These are phyloP conservation scores for Rutstroemia sp. DNA, from an alignment of 2,329 filamentous ascomycete species.

Conservation along the genomic window DNA sequence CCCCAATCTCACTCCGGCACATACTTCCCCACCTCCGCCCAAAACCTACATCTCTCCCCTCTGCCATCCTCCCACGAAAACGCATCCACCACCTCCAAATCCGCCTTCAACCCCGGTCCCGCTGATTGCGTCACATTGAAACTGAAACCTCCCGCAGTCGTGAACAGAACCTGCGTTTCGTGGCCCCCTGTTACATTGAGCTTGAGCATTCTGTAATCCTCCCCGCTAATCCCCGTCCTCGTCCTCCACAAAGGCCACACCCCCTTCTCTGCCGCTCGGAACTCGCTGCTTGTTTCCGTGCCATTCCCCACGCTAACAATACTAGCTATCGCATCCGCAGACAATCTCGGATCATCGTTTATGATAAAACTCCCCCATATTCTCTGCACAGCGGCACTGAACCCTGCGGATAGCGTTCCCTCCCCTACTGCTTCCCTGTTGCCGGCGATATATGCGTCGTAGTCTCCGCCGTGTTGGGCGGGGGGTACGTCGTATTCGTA, in stretches of 20 bases:
- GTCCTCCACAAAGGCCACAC: not conserved
- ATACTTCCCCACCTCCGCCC: conserved; percentile 7
- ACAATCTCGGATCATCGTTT: conserved; percentile 2
- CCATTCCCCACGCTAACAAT: not conserved
- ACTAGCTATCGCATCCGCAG: not conserved
- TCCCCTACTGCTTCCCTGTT: conserved; percentile 12
- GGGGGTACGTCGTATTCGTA: conserved; percentile 37
- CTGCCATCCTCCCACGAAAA: conserved; percentile 15
- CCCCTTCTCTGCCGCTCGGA: not conserved
- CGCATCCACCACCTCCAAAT: conserved; percentile 17
- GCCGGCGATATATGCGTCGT: conserved; percentile 28
- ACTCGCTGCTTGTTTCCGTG: not conserved
- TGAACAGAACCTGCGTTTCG: not conserved
- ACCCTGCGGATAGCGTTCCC: conserved; percentile 8
- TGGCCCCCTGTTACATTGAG: conserved; percentile 5
- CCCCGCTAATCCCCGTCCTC: not conserved
- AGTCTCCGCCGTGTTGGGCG: conserved; percentile 31
- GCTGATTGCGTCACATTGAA: not conserved
- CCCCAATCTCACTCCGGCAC: conserved; percentile 10
- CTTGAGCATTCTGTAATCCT: not conserved
- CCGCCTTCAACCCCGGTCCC: not conserved
- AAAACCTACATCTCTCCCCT: conserved; percentile 15
- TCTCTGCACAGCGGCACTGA: conserved; percentile 6
- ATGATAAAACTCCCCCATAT: conserved; percentile 16
- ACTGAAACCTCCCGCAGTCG: not conserved